Base-by-base conservation (phyloP, 2,329 filamentous ascomycete species). In the Chaetomium strumarium region DNA sequence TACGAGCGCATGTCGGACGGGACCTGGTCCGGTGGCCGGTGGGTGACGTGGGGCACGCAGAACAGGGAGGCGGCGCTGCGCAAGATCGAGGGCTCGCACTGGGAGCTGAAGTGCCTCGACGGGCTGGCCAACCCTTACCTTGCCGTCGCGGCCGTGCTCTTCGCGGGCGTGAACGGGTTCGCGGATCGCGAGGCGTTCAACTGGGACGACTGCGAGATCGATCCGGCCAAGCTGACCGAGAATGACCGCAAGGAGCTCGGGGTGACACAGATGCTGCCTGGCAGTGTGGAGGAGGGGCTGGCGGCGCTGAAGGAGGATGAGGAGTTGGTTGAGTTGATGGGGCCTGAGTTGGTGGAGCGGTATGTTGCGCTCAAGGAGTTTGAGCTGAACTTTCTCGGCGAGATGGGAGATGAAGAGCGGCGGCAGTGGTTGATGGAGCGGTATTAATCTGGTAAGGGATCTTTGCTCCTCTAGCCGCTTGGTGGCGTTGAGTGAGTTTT, bases 81-180 rank as follows among this genome's bases (percentile, higher is more conserved):
- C 12, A 84, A 85, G 64, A 78, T 90, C 44, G 71, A 72, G 3
- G 71, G 67, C 2, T 82, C 80, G 17, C 84, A 89, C 63, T 95
- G 88, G 85, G 89, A 95, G 68, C 61, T 95, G 19, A 85, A 89
- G 63, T 81, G 79, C 50, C 63, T 92, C n/a, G 89, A 95, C 62
- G 89, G 88, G 0, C 69, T 90, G 16, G 86, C 88, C 3, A 95
- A 95, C 63, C 80, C 84, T 49, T 95, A 93, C 64, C 68, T 95
- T 1, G 85, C 80, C 0, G 66, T 87, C 16, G 75, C 78, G 0
- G 82, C 80, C 0, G 64, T 90, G 0, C 63, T 90, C 0, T 75
- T 74, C 0, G 79, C 80, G 0, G 86, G 86, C 0, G 67, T 78
- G 0, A 56, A 75, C 1, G 86, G 86, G 0, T 59, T 88, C 2